phyloP scores from a whole-genome alignment of 441 rosid species.

The Arabidopsis lyrata region DNA sequence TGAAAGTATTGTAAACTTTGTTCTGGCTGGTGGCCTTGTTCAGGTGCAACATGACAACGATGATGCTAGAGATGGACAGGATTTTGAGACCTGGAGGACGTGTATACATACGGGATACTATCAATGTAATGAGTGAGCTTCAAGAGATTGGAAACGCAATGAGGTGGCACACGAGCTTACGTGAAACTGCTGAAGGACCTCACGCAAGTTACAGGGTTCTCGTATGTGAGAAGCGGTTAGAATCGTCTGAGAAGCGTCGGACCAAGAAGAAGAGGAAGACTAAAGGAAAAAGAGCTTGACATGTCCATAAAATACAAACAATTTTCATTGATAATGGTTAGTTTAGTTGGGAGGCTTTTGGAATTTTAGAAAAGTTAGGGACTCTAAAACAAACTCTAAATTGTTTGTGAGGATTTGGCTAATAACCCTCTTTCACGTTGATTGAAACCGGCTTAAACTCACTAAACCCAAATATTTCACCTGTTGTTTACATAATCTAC shows the following conservation, averaged over 20 bases:
- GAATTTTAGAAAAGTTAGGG: not conserved
- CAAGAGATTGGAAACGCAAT: conserved; percentile 76
- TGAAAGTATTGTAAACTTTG: not conserved
- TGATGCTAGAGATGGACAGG: conserved; percentile 99
- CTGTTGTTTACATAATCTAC: not conserved
- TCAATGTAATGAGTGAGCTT: conserved; percentile 87
- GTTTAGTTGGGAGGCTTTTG: conserved; percentile 15
- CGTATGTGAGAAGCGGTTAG: conserved; percentile 73
- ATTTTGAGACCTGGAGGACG: conserved; percentile 95
- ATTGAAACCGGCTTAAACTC: not conserved
- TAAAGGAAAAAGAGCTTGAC: conserved; percentile 41
- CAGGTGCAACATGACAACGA: conserved; percentile 88
- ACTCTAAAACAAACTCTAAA: not conserved
- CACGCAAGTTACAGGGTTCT: conserved; percentile 91
- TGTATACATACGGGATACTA: conserved; percentile 83
- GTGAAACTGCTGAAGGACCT: conserved; percentile 95
- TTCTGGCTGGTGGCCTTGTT: conserved; percentile 29
- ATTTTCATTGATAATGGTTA: not conserved
- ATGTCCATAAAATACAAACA: not conserved
- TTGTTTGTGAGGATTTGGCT: not conserved
- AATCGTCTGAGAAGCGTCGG: conserved; percentile 25
- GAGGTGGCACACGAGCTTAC: conserved; percentile 77
- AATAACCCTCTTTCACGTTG: not conserved
- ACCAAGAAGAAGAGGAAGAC: conserved; percentile 37
- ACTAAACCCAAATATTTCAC: not conserved